Base-by-base conservation (phyloP, 495 filamentous ascomycete genomes). In the Wilcoxina mikolae region DNA sequence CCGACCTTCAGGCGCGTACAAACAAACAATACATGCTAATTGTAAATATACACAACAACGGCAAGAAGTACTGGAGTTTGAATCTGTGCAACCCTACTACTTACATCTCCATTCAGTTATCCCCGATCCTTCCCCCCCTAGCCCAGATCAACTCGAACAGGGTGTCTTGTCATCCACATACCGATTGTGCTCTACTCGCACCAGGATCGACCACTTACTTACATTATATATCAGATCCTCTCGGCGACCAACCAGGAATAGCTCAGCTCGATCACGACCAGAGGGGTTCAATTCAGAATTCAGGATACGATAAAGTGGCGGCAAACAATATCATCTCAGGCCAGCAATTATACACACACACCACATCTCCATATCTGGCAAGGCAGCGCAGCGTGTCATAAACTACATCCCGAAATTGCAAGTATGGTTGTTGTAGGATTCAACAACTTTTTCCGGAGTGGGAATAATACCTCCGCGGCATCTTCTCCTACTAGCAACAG, bases 381-480 rank as follows among this genome's bases (percentile, higher is more conserved):
- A 39, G 35, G 35, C 35, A 18, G 35, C 35, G 15, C 35, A 39
- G 20, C 35, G 35, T 39, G 35, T 39, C 35, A 39, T 39, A 39
- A 39, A 39, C 35, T 39, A 18, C 35, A 39, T 39, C 43, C 7
- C 3, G 15, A 46, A 17, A 18, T 25, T 49, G 9, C 46, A 15
- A 49, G 9, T 23, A 49, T 49, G 46, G 46, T 49, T 25, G 24
- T 29, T 27, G 15, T 23, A 49, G 46, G 46, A 25, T 49, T 49
- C 25, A 49, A 49, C 46, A 27, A 49, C 25, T 28, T 49, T 49
- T 49, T 49, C 46, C 46, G 46, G 23, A 49, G 46, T 29, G 46
- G 46, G 24, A 29, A 29, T 27, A 46, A 46, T 20, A 46, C 46
- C 27, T 27, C 46, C 23, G 20, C 3, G 24, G 25, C 25, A n/a